Evolutionary conservation across 1,139 yeast species (phyloP).

Genomic region (Pichia sp.): DNA sequence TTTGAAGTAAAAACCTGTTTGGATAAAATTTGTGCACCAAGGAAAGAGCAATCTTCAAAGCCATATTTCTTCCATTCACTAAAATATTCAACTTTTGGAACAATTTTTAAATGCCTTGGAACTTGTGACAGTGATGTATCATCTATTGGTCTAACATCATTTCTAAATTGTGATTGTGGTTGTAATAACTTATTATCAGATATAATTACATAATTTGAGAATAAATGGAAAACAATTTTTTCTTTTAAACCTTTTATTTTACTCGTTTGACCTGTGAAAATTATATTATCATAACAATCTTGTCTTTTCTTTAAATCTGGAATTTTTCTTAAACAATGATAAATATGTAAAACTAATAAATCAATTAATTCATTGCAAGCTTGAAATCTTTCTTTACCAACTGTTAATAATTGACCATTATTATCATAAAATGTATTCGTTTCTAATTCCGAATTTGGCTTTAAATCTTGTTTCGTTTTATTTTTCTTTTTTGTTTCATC

Average conservation of each 20-base stretch:
- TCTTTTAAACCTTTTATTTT: slow-evolving; percentile 73
- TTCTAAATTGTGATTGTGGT: slow-evolving; percentile 24
- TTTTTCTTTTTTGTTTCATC: slow-evolving; percentile 44
- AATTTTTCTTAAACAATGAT: slow-evolving; percentile 45
- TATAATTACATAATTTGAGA: slow-evolving; percentile 46
- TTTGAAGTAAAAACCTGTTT: slow-evolving; percentile 68
- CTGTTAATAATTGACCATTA: slow-evolving; percentile 46
- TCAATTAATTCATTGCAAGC: slow-evolving; percentile 61
- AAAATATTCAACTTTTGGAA: slow-evolving; percentile 83
- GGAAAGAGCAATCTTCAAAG: slow-evolving; percentile 65
- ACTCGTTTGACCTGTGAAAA: slow-evolving; percentile 72
- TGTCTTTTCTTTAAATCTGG: slow-evolving; percentile 70
- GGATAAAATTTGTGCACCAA: slow-evolving; percentile 85
- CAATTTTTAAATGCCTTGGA: slow-evolving; percentile 64
- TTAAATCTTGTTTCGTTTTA: slow-evolving; percentile 29
- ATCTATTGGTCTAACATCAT: slow-evolving; percentile 26
- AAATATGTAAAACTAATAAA: slow-evolving; percentile 48
- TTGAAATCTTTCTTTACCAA: slow-evolving; percentile 85
- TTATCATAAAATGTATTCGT: slow-evolving; percentile 60
- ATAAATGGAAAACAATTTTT: slow-evolving; percentile 53
- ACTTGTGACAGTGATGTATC: slow-evolving; percentile 44
- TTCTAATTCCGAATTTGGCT: slow-evolving; percentile 56
- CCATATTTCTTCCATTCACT: slow-evolving; percentile 91
- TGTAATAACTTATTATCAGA: slow-evolving; percentile 31
- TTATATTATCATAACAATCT: slow-evolving; percentile 80